Base-by-base conservation (phyloP, 163 green algal genomes). In the Scenedesmus sp. region DNA sequence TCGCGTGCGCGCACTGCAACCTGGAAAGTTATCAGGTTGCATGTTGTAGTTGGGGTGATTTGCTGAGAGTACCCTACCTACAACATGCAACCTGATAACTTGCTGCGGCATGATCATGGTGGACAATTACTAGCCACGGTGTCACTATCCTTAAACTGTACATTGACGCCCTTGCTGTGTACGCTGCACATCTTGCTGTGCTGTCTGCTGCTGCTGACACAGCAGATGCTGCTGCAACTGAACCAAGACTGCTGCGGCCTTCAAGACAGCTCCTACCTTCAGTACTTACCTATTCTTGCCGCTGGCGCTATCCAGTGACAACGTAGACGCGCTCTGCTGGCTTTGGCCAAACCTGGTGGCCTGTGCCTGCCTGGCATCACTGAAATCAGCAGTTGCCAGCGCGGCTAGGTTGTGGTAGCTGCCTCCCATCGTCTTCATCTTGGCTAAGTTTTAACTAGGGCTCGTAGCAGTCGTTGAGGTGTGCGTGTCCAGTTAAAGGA, bases 351-450 rank as follows among this genome's bases (percentile, higher is more conserved):
- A 67, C 56, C 54, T 66, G 54, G 82, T 82, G 12, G 81, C 52
- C 62, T 56, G 34, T 52, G 76, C 85, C 81, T 91, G 85, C 5
- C 85, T 74, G 4, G 90, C 85, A 66, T 93, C 88, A 64, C 73
- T 92, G 85, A 92, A 94, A 62, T 96, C 84, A 10, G 95, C 95
- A 7, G 94, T 81, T 5, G 92, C 94, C 26, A 98, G 92, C 6
- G 97, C 97, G 9, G 92, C 90, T 26, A 98, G 91, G 92, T 98
- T 97, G 12, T 95, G 94, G 59, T 96, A 98, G 34, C 93, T 96
- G 9, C 95, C 95, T 83, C 88, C 87, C 87, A 94, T 93, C 18
- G 83, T 94, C 88, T 94, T 94, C 81, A 91, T 94, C 46, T 16
- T 52, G 70, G 46, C 70, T 79, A 79, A 15, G 3, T 79, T 64